A percentile compares a stretch with the other conserved stretches of the same genome.
Evolutionary conservation across 1,139 yeast genomes (phyloP).

Genomic region (Scheffersomyces insectosa): DNA sequence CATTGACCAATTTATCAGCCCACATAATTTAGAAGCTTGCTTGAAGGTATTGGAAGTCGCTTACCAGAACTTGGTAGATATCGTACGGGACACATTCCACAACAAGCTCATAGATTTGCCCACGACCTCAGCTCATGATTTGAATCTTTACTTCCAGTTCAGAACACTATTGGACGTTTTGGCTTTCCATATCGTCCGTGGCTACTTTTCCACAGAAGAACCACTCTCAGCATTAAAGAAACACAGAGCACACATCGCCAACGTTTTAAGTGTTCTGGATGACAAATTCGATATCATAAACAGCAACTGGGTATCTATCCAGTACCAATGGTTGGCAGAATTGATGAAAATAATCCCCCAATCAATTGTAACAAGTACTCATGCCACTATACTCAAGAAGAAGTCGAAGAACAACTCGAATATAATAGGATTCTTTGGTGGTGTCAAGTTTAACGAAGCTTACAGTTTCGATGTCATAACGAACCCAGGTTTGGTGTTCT

Average conservation of each 20-base stretch:
- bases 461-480: conserved; percentile 26
- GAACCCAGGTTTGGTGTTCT: conserved; percentile 29
- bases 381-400: conserved; percentile 13
- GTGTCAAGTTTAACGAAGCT: conserved; percentile 29
- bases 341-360: conserved; percentile 48
- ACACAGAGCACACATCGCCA: conserved; percentile 62
- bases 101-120: conserved; percentile 16
- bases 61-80: conserved; percentile 32
- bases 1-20: conserved; percentile 33
- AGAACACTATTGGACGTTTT: conserved; percentile 57
- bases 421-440: conserved; percentile 30
- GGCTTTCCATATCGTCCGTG: conserved; percentile 63
- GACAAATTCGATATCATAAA: conserved; percentile 9
- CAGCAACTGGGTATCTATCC: conserved; percentile 45
- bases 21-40: conserved; percentile 36
- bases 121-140: conserved; percentile 29
- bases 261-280: conserved; percentile 25
- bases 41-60: conserved; percentile 33
- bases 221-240: conserved; percentile 61
- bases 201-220: conserved; percentile 61
- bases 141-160: conserved; percentile 26
- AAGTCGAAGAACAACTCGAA: conserved; percentile 9
- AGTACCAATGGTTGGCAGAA: conserved; percentile 58
- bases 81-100: conserved; percentile 20
- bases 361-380: conserved; percentile 32